phyloP scores from a whole-genome alignment of 2,329 filamentous ascomycete species.

The Fusarium coicis region DNA sequence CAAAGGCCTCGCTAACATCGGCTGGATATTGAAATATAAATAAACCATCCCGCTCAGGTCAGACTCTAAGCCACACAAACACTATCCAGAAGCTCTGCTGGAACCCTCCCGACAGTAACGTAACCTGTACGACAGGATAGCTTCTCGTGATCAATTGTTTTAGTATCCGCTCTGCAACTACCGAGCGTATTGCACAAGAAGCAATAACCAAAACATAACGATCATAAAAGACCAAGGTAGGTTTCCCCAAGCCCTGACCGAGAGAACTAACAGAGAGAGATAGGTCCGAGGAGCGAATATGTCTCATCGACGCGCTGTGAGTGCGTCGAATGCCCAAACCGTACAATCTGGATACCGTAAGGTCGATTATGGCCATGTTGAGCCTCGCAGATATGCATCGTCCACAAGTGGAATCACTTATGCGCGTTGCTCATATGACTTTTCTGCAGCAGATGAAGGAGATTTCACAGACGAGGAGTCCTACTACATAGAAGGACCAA shows the following conservation, averaged over 20 bases:
- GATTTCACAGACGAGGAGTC: conserved; percentile 9
- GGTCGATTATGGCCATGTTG: neutral
- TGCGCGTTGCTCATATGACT: neutral
- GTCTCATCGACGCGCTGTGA: conserved; percentile 13
- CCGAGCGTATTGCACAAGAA: conserved; percentile 28
- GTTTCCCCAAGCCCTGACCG: conserved; percentile 3
- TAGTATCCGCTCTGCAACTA: conserved; percentile 16
- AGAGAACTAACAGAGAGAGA: conserved; percentile 27
- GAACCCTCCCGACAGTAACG: conserved; percentile 18
- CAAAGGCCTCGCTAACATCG: neutral
- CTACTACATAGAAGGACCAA: conserved; percentile 12
- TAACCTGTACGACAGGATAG: conserved; percentile 37
- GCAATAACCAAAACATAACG: neutral
- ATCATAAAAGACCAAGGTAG: conserved; percentile 17
- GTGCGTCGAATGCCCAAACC: conserved; percentile 3
- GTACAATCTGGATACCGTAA: neutral
- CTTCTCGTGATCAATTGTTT: conserved; percentile 33
- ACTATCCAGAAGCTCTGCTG: conserved; percentile 12
- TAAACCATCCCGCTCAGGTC: neutral
- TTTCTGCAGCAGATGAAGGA: neutral
- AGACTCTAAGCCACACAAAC: conserved; percentile 15
- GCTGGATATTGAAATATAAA: conserved; percentile 7
- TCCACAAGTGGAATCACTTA: neutral
- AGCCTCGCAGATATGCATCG: conserved; percentile 1
- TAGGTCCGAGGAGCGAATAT: conserved; percentile 11